Evolutionary conservation across 139 green algal species (phyloP).

Genomic region (Picochlorum sp.): DNA sequence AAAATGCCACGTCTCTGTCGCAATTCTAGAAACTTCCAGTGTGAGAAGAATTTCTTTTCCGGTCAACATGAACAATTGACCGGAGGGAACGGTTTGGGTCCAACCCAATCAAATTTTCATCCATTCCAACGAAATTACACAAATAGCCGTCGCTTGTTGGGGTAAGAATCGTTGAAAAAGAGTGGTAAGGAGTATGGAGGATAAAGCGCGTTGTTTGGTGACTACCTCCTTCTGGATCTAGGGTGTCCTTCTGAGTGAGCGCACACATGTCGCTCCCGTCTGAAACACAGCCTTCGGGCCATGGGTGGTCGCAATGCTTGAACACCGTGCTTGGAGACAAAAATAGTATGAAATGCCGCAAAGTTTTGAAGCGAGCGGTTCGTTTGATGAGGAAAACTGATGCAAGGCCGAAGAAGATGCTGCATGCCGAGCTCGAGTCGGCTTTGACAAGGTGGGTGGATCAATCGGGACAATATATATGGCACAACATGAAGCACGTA

Average conservation of each 20-base stretch:
- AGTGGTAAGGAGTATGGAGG: too few species aligned
- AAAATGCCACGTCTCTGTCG: neutral
- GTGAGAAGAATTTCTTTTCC: neutral
- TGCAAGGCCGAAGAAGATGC: neutral
- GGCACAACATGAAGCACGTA: neutral
- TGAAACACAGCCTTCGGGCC: neutral
- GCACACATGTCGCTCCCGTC: too few species aligned
- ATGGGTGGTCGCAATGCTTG: neutral
- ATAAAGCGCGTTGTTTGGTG: too few species aligned
- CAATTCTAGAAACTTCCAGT: slow-evolving; percentile 1
- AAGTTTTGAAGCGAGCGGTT: slow-evolving; percentile 15
- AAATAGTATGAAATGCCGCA: slow-evolving; percentile 2
- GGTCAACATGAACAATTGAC: too few species aligned
- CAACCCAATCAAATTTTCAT: too few species aligned
- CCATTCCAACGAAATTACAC: too few species aligned
- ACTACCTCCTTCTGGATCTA: too few species aligned
- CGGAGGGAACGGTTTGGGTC: too few species aligned
- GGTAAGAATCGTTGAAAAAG: too few species aligned
- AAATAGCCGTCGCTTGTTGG: too few species aligned
- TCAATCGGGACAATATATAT: neutral
- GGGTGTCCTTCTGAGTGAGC: too few species aligned
- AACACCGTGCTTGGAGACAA: neutral
- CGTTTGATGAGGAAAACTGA: neutral
- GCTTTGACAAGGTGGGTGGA: slow-evolving; percentile 1
- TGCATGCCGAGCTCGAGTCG: neutral